These are phyloP conservation scores for Arthrobotrys musiformis DNA, from an alignment of 2,329 filamentous ascomycete species.

Conservation along the genomic window DNA sequence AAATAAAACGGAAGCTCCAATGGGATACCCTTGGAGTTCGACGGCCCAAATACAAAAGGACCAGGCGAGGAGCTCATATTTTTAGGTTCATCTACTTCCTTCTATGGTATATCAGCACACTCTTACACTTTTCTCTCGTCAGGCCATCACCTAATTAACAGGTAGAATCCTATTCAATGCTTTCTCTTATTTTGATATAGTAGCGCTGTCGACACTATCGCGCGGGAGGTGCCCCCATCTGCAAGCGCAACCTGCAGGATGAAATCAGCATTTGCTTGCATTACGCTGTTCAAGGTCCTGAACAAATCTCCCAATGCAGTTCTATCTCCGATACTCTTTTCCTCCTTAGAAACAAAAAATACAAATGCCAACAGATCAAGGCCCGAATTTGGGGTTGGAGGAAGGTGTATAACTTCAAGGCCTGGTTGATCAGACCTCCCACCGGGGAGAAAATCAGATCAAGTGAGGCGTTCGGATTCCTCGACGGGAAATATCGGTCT, in stretches of 20 bases:
- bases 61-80: constrained; percentile 35
- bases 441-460: constrained; percentile 17
- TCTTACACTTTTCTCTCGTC: constrained; percentile 4
- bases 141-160: not conserved
- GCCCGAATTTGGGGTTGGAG: constrained; percentile 33
- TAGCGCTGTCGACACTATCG: not conserved
- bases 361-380: constrained; percentile 28
- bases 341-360: too few species aligned
- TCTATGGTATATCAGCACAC: not conserved
- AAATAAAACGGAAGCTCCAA: not conserved
- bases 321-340: not conserved
- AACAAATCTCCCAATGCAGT: constrained; percentile 7
- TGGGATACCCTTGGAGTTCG: not conserved
- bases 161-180: constrained; percentile 5
- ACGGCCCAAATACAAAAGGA: constrained; percentile 9
- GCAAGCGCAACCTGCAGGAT: constrained; percentile 29
- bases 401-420: not conserved
- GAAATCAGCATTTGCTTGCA: constrained; percentile 13
- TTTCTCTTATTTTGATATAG: not conserved
- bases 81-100: constrained; percentile 23
- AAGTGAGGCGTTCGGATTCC: constrained; percentile 37
- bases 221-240: constrained; percentile 11
- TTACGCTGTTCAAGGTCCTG: constrained; percentile 9
- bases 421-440: not conserved
- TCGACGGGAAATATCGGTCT: constrained; percentile 9